These are phyloP conservation scores for Mycena kentingensis DNA, from an alignment of 768 basidiomycete species.

Conservation along the genomic window DNA sequence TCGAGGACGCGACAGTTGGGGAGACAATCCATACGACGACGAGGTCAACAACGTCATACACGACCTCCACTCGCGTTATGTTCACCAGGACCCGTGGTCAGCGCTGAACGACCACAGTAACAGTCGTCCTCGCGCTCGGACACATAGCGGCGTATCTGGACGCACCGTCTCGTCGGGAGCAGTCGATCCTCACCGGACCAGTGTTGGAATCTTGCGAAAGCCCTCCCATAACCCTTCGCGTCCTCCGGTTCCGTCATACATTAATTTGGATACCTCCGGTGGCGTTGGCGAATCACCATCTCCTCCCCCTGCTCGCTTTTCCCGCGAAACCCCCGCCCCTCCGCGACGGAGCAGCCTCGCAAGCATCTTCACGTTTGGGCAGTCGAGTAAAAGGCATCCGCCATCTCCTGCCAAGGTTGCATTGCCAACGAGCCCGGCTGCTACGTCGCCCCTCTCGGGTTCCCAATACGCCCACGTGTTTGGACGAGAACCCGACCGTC, in stretches of 20 bases:
- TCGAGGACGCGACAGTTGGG: conserved; percentile 44
- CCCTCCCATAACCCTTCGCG: conserved; percentile 34
- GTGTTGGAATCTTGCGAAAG: conserved; percentile 33
- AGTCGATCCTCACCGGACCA: conserved; percentile 38
- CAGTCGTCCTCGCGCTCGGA: conserved; percentile 34
- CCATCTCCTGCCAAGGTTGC: conserved; percentile 24
- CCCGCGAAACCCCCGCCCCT: conserved; percentile 26
- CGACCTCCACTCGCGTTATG: conserved; percentile 34
- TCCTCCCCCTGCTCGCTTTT: conserved; percentile 33
- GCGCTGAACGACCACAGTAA: conserved; percentile 25
- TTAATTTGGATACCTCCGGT: conserved; percentile 49
- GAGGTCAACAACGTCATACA: conserved; percentile 32
- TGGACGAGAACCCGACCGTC: conserved; percentile 4
- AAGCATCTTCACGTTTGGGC: conserved; percentile 54
- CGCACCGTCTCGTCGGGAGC: conserved; percentile 41
- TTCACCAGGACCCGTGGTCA: conserved; percentile 20
- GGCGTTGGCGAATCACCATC: conserved; percentile 70
- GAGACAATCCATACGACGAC: conserved; percentile 37
- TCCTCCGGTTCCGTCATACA: conserved; percentile 42
- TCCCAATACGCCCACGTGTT: conserved; percentile 10
- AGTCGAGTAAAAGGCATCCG: conserved; percentile 26
- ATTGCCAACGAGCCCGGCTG: conserved; percentile 15
- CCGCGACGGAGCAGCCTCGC: conserved; percentile 53
- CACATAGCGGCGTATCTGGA: conserved; percentile 46
- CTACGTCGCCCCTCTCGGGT: conserved; percentile 1